A percentile compares a stretch with the other conserved stretches of the same genome.
Conservation (phyloP, 1,284 basidiomycete species). For the Lentinus polychrous region DNA sequence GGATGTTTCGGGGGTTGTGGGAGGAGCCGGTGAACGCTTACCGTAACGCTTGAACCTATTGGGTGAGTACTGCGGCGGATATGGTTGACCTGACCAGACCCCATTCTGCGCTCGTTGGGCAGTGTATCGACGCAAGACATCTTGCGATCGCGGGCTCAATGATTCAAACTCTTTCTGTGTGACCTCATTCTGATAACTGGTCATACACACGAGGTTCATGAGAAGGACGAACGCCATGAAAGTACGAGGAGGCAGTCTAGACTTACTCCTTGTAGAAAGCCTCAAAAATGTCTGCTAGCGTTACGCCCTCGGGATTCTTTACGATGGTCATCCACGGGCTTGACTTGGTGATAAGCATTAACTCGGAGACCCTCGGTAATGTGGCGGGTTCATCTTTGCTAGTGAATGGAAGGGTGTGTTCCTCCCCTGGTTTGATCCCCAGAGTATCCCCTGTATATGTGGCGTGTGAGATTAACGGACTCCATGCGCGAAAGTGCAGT, state of each 20-base stretch:
- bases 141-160: constrained; percentile 56
- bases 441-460: background rate
- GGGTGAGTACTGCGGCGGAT: constrained; percentile 36
- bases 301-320: constrained; percentile 65
- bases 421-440: constrained; percentile 19
- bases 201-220: constrained; percentile 2
- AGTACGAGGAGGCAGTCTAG: background rate
- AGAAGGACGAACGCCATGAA: constrained; percentile 1
- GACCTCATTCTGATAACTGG: constrained; percentile 61
- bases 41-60: constrained; percentile 52
- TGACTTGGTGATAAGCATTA: constrained; percentile 65
- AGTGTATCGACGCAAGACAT: constrained; percentile 57
- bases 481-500: no score
- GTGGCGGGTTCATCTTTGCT: constrained; percentile 74
- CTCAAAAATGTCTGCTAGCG: constrained; percentile 61
- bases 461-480: background rate
- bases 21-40: constrained; percentile 25
- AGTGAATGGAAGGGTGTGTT: constrained; percentile 56
- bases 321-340: constrained; percentile 78
- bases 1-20: no score
- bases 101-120: constrained; percentile 19
- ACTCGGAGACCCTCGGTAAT: constrained; percentile 64
- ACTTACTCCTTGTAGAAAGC: constrained; percentile 67
- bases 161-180: constrained; percentile 59
- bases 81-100: constrained; percentile 36